A percentile compares a stretch with the other conserved stretches of the same genome.
Evolutionary conservation across 2,329 filamentous ascomycete genomes (phyloP).

Genomic region (Escovopsis sp.): DNA sequence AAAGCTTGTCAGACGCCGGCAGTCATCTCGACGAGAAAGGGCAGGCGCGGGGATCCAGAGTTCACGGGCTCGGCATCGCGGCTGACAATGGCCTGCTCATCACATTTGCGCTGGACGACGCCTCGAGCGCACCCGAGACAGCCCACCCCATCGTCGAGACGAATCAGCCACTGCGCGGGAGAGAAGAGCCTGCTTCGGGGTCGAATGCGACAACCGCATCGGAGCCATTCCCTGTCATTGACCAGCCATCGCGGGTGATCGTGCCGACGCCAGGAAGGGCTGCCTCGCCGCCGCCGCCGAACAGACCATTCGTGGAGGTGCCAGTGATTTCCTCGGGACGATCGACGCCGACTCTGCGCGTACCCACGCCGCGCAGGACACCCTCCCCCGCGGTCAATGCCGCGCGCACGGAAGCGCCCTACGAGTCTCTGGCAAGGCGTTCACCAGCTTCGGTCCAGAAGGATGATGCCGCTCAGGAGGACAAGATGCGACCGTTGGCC

Average conservation of each 20-base stretch:
- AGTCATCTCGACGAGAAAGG: too few relatives aligned
- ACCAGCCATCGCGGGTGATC: conserved; percentile 21
- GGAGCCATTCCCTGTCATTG: neutral
- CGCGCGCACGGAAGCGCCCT: neutral
- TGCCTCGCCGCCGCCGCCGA: conserved; percentile 13
- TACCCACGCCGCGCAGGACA: conserved; percentile 5
- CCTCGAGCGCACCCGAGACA: neutral
- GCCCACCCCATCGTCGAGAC: neutral
- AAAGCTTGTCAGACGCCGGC: too few relatives aligned
- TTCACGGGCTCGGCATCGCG: neutral
- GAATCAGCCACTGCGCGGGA: conserved; percentile 5
- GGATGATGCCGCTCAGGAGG: conserved; percentile 8
- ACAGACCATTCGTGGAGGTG: neutral
- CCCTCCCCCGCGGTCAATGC: conserved; percentile 3
- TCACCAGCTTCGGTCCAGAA: neutral
- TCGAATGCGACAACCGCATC: neutral
- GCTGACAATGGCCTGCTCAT: conserved; percentile 4
- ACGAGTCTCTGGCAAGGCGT: neutral
- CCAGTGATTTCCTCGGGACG: conserved; percentile 1
- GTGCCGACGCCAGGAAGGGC: conserved; percentile 22
- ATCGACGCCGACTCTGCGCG: conserved; percentile 3
- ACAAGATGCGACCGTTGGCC: conserved; percentile 26
- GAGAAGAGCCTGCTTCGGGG: conserved; percentile 3
- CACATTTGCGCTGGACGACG: neutral
- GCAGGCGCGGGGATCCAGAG: too few relatives aligned